phyloP scores from a whole-genome alignment of 2,329 filamentous ascomycete species.

The Clarireedia hainanense region DNA sequence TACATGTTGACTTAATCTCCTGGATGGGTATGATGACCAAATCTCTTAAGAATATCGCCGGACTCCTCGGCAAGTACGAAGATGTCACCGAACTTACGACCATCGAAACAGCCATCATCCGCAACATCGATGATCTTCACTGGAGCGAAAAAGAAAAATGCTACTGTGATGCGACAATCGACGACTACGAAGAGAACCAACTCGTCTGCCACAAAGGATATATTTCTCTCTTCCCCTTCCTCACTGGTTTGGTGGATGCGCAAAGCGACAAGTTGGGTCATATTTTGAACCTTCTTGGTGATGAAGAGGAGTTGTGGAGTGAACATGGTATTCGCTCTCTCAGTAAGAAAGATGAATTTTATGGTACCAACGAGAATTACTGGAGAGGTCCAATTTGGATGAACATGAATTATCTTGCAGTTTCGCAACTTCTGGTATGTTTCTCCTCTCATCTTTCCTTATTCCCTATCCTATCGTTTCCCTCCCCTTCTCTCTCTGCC shows the following conservation, averaged over 20 bases:
- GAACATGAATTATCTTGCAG: conserved; percentile 86
- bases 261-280: conserved; percentile 68
- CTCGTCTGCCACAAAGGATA: conserved; percentile 97
- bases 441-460: background rate
- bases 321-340: conserved; percentile 81
- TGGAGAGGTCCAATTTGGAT: conserved; percentile 95
- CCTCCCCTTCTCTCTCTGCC: background rate
- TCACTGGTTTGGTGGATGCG: conserved; percentile 69
- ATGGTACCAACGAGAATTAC: conserved; percentile 92
- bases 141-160: conserved; percentile 76
- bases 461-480: background rate
- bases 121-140: conserved; percentile 87
- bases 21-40: conserved; percentile 98
- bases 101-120: conserved; percentile 68
- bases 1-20: conserved; percentile 88
- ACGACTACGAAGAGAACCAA: conserved; percentile 84
- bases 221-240: conserved; percentile 85
- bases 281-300: conserved; percentile 67
- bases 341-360: conserved; percentile 74
- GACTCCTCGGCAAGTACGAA: conserved; percentile 65
- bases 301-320: conserved; percentile 85
- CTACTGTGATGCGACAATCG: conserved; percentile 92
- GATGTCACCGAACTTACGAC: conserved; percentile 66
- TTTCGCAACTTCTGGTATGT: conserved; percentile 71
- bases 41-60: conserved; percentile 73